Conservation (phyloP, 306 rosid species). For the Casuarina cunninghamiana region DNA sequence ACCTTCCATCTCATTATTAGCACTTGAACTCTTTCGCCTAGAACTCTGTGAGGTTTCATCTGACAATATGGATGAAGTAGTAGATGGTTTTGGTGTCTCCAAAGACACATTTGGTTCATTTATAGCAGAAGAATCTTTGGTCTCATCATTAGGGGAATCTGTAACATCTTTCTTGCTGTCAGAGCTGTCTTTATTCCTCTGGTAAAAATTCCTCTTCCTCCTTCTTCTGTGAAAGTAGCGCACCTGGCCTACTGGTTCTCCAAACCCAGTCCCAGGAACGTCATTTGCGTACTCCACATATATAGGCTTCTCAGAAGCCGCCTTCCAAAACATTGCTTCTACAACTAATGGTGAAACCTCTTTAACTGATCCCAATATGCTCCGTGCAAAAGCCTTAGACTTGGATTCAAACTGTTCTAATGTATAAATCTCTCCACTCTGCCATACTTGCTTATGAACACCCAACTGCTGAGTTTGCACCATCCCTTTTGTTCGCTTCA, state of each 20-base stretch:
- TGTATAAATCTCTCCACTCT: conserved; percentile 90
- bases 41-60: conserved; percentile 51
- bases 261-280: conserved; percentile 97
- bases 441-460: conserved; percentile 96
- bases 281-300: conserved; percentile 96
- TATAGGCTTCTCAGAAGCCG: conserved; percentile 86
- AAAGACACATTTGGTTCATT: conserved; percentile 31
- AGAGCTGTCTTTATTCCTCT: conserved; percentile 53
- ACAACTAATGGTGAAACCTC: conserved; percentile 76
- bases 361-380: conserved; percentile 55
- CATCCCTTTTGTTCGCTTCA: conserved; percentile 59
- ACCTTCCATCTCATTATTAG: conserved; percentile 67
- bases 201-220: conserved; percentile 74
- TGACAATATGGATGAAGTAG: conserved; percentile 30
- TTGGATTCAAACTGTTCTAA: conserved; percentile 92
- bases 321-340: conserved; percentile 96
- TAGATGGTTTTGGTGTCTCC: conserved; percentile 42
- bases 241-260: conserved; percentile 72
- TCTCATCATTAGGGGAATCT: conserved; percentile 30
- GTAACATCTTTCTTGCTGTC: conserved; percentile 45
- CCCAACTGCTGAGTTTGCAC: conserved; percentile 45
- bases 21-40: conserved; percentile 49
- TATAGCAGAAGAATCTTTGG: conserved; percentile 31
- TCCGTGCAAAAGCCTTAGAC: conserved; percentile 67
- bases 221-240: conserved; percentile 57